These are phyloP conservation scores for Pythium coloratum DNA, from an alignment of 352 stramenopile genomes.

Conservation along the genomic window DNA sequence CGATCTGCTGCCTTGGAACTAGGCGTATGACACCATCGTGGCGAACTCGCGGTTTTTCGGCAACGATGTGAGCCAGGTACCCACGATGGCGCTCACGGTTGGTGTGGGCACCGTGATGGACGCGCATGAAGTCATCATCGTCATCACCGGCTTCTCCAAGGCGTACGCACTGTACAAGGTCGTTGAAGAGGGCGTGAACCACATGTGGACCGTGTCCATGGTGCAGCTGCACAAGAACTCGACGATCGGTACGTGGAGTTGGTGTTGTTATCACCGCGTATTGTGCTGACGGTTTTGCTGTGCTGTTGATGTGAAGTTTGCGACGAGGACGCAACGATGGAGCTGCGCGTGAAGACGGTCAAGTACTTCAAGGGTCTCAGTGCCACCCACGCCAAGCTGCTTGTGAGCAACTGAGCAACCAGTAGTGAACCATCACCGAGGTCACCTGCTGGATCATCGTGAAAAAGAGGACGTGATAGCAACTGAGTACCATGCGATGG, in stretches of 20 bases:
- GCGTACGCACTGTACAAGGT: constrained; percentile 87
- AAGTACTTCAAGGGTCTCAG: constrained; percentile 89
- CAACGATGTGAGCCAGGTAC: constrained; percentile 77
- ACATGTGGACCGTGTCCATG: constrained; percentile 91
- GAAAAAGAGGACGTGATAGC: too few relatives aligned
- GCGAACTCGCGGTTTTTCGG: constrained; percentile 89
- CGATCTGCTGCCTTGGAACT: background rate
- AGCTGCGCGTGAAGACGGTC: constrained; percentile 89
- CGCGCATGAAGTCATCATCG: constrained; percentile 81
- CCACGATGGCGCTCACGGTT: constrained; percentile 87
- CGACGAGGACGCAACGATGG: constrained; percentile 86
- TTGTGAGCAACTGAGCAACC: too few relatives aligned
- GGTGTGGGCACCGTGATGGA: constrained; percentile 89
- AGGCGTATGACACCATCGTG: constrained; percentile 89
- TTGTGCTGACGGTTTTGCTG: too few relatives aligned
- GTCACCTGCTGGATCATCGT: too few relatives aligned
- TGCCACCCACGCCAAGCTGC: too few relatives aligned
- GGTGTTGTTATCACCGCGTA: too few relatives aligned
- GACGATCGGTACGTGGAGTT: too few relatives aligned
- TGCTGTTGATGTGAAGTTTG: too few relatives aligned
- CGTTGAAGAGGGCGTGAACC: constrained; percentile 88
- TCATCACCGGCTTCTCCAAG: constrained; percentile 87
- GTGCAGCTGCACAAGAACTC: constrained; percentile 84
- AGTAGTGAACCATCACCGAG: too few relatives aligned
- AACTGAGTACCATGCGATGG: too few relatives aligned